Percentiles rank a stretch among this genome's conserved stretches.
Conservation (phyloP, 805 yeast genomes). For the Starmera dryadoides region DNA sequence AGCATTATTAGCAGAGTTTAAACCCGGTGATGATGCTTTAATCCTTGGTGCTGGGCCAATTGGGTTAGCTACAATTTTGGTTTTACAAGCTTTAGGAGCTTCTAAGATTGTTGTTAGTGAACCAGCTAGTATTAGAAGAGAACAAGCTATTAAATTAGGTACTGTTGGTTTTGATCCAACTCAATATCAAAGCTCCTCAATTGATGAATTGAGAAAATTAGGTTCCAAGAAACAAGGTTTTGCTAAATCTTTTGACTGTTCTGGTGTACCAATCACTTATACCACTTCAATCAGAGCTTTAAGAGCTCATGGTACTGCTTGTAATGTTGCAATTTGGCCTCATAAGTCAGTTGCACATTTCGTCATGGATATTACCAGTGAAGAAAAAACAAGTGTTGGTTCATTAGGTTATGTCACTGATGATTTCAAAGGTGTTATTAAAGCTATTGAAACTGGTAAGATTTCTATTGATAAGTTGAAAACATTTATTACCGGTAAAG, state of each 20-base stretch:
- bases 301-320: slow-evolving; percentile 35
- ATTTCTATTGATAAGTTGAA: slow-evolving; percentile 28
- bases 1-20: slow-evolving; percentile 34
- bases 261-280: slow-evolving; percentile 42
- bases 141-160: slow-evolving; percentile 44
- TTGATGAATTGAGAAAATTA: slow-evolving; percentile 24
- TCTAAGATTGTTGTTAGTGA: slow-evolving; percentile 51
- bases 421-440: slow-evolving; percentile 37
- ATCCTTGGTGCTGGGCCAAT: slow-evolving; percentile 60
- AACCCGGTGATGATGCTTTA: slow-evolving; percentile 37
- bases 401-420: slow-evolving; percentile 36
- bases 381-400: slow-evolving; percentile 37
- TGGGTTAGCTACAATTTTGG: slow-evolving; percentile 52
- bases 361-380: slow-evolving; percentile 37
- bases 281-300: slow-evolving; percentile 32
- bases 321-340: slow-evolving; percentile 46
- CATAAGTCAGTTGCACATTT: slow-evolving; percentile 33
- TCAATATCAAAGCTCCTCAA: slow-evolving; percentile 22
- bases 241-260: slow-evolving; percentile 46
- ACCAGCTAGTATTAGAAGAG: slow-evolving; percentile 55
- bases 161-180: slow-evolving; percentile 38
- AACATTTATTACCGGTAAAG: slow-evolving; percentile 31
- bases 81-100: slow-evolving; percentile 41
- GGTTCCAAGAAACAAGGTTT: slow-evolving; percentile 38
- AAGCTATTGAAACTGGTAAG: slow-evolving; percentile 29